Conservation (phyloP, 805 yeast genomes). For the Candida germanica region DNA sequence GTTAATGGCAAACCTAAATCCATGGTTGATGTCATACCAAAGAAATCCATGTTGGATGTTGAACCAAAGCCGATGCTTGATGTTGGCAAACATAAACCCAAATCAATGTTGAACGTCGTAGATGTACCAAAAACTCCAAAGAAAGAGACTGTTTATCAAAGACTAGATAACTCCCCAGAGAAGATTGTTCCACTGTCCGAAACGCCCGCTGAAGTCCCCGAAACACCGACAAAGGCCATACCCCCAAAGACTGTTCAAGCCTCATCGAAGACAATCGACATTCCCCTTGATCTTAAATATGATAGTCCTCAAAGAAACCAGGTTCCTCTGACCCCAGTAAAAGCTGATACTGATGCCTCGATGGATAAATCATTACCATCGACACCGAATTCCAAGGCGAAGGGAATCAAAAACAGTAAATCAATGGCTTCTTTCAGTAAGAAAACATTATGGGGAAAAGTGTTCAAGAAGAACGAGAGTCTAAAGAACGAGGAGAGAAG, state of each 20-base stretch:
- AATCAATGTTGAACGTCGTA: conserved; percentile 3
- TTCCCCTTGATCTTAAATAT: conserved; percentile 10
- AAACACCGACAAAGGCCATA: no score
- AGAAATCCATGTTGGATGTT: background rate
- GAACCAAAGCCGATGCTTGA: background rate
- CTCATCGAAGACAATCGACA: conserved; percentile 6
- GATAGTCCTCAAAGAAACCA: conserved; percentile 3
- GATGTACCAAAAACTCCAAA: no score
- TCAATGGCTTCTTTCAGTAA: conserved; percentile 4
- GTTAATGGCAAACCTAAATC: conserved; percentile 1
- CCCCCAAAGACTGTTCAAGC: no score
- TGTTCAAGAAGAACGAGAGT: conserved; percentile 7
- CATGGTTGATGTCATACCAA: conserved; percentile 2
- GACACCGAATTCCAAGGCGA: conserved; percentile 7
- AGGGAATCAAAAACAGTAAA: conserved; percentile 1
- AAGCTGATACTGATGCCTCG: background rate
- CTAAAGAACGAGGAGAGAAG: background rate
- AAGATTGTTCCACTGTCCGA: no score
- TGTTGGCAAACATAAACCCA: conserved; percentile 1
- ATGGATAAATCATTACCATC: conserved; percentile 12
- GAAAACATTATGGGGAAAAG: conserved; percentile 12
- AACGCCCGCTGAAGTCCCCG: no score
- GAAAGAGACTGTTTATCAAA: no score
- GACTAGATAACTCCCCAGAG: background rate
- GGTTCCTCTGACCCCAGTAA: background rate